Evolutionary conservation across 139 green algal species (phyloP), one percentile per base, ranked within the genome.

Genomic region (Astrephomene gubernaculifera): DNA sequence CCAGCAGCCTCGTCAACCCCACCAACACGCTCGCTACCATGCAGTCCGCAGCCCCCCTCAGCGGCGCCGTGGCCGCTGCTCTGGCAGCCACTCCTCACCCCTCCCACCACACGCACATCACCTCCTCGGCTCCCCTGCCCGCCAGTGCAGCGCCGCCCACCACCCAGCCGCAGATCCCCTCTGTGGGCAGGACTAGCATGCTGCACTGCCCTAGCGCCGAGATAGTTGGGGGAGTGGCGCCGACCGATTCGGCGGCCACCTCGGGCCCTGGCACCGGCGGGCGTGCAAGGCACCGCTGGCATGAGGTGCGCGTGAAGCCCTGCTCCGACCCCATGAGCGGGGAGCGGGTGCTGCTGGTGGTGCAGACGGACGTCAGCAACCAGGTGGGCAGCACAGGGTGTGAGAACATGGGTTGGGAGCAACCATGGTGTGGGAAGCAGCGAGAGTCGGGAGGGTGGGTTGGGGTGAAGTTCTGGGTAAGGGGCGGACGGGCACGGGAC

Each of bases 361-460:
- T 83, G 31, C 75, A 83, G 57, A 83, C 75, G 57, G 75, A 83
- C 75, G 75, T 83, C 25, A 83, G 52, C 39, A 72, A 60, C 22
- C 54, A 71, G 74, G 71, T 79, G 71, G 14, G 33, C 29, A 7
- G 31, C 4, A 41, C 10, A n/a, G n/a, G 60, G 25, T 17, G 60
- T 31, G 27, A 24, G 25, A 25, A 17, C 12, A 17, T 57, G 49
- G 49, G 49, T 57, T 12, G 49, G 49, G n/a, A n/a, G n/a, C n/a
- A n/a, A n/a, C n/a, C n/a, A n/a, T n/a, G n/a, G n/a, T n/a, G n/a
- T n/a, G n/a, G n/a, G n/a, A n/a, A n/a, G n/a, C n/a, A n/a, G n/a
- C n/a, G n/a, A n/a, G n/a, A n/a, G n/a, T n/a, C n/a, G 49, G 49
- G 49, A 12, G 49, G 49, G 49, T 12, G 49, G 49, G 17, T 57